Base-by-base conservation (phyloP, 768 basidiomycete species). In the Trametes coccinea region DNA sequence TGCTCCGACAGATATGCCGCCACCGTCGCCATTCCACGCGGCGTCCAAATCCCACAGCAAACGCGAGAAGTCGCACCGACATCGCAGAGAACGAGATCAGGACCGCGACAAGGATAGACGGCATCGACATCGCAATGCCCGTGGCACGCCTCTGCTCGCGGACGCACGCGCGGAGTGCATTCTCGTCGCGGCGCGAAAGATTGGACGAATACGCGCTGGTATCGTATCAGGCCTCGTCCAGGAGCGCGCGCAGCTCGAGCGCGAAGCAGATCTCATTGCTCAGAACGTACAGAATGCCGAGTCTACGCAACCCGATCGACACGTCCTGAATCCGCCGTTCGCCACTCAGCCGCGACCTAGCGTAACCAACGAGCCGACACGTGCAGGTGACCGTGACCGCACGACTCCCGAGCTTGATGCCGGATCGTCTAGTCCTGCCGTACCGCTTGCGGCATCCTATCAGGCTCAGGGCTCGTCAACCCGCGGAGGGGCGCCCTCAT, bases 161-260 rank as follows among this genome's bases (percentile, higher is more conserved):
- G 90, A 92, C 62, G 90, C 90, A 4, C 82, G 87, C 48, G 78
- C 81, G 0, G 90, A 92, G 66, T 89, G 89, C 66, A 74, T 91
- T 10, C 77, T 92, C 1, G 75, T 89, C 11, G 90, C 90, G 3
- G 86, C 88, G 8, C 82, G 88, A n/a, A 85, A 77, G 55, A 78
- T 90, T 3, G 89, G 89, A 4, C 80, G 83, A 34, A 79, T 84
- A 56, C 82, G 89, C 7, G 82, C 84, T 0, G 79, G 79, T 4
- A 56, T 83, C n/a, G 70, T 86, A 22, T 80, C 84, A 0, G 86
- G 87, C 5, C 70, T 84, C 66, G 70, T 76, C 17, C 74, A 76
- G 5, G 71, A 71, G 22, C 63, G 74, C 14, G 47, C 46, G 4
- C 13, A 56, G 27, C n/a, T 31, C 34, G 62, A 56, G 6, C 33